Conservation (phyloP, 2,329 filamentous ascomycete species). For the Cladophialophora chaetospira region DNA sequence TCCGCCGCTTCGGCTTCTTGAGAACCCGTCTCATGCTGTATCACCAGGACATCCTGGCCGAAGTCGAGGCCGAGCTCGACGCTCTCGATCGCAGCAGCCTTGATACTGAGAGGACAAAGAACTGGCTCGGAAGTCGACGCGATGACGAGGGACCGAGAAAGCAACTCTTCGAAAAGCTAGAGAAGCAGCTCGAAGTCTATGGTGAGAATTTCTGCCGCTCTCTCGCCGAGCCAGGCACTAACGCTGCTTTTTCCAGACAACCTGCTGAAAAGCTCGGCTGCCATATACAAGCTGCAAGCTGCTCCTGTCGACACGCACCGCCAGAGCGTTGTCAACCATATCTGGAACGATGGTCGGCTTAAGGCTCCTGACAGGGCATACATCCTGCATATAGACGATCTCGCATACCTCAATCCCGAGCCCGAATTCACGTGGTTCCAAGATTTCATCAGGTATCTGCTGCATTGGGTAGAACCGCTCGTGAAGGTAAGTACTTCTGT, state of each 20-base stretch:
- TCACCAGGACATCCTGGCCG: conserved; percentile 36
- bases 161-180: conserved; percentile 8
- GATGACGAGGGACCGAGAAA: conserved; percentile 22
- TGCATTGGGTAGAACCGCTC: background rate
- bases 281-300: conserved; percentile 10
- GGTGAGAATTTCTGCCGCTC: background rate
- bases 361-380: conserved; percentile 10
- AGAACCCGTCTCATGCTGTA: conserved; percentile 42
- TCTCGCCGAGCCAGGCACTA: too few species aligned
- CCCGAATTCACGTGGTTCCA: conserved; percentile 18
- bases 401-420: conserved; percentile 12
- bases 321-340: conserved; percentile 6
- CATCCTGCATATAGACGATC: conserved; percentile 21
- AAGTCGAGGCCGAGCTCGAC: conserved; percentile 35
- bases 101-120: background rate
- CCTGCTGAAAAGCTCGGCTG: conserved; percentile 8
- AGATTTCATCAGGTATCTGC: conserved; percentile 1
- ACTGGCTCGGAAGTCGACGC: conserved; percentile 2
- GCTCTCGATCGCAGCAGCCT: conserved; percentile 12
- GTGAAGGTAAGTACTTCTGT: background rate
- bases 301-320: conserved; percentile 7
- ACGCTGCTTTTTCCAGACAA: conserved; percentile 17
- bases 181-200: conserved; percentile 14
- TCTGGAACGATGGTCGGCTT: conserved; percentile 19
- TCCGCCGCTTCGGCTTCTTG: conserved; percentile 46